Conservation (phyloP, 2,329 filamentous ascomycete species). For the Penicillium digitatum region DNA sequence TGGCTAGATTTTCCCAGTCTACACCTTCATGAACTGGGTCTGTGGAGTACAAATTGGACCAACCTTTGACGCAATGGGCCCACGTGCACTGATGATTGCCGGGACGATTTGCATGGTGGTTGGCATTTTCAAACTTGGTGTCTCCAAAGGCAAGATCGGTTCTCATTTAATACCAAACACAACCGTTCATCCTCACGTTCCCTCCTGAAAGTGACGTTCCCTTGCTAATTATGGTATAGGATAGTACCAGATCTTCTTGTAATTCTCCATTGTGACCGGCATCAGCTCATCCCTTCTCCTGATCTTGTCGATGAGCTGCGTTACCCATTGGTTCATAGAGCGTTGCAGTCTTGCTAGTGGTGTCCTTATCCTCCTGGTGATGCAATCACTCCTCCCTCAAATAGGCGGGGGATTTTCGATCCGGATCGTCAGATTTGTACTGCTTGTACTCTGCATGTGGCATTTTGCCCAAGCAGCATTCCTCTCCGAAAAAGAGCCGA, state of each 20-base stretch:
- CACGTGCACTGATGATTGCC: neutral
- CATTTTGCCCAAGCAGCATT: neutral
- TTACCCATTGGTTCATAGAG: neutral
- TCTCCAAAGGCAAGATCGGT: neutral
- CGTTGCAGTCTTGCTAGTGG: constrained; percentile 16
- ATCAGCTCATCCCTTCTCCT: neutral
- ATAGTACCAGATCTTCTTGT: neutral
- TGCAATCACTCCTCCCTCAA: constrained; percentile 26
- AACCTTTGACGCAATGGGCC: neutral
- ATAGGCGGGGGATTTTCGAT: constrained; percentile 36
- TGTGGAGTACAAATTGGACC: neutral
- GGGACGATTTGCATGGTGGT: neutral
- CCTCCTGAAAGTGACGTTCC: too few species aligned
- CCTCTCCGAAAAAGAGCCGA: neutral
- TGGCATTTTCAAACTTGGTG: neutral
- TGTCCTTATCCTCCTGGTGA: constrained; percentile 32
- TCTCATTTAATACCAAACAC: neutral
- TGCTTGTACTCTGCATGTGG: neutral
- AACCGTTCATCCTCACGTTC: neutral
- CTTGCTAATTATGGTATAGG: neutral
- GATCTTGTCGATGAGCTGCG: neutral
- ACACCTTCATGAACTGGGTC: neutral
- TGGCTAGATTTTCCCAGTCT: neutral
- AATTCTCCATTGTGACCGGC: neutral
- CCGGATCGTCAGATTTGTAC: constrained; percentile 37